Evolutionary conservation across 2,329 filamentous ascomycete genomes (phyloP).

Genomic region (Claviceps africana): DNA sequence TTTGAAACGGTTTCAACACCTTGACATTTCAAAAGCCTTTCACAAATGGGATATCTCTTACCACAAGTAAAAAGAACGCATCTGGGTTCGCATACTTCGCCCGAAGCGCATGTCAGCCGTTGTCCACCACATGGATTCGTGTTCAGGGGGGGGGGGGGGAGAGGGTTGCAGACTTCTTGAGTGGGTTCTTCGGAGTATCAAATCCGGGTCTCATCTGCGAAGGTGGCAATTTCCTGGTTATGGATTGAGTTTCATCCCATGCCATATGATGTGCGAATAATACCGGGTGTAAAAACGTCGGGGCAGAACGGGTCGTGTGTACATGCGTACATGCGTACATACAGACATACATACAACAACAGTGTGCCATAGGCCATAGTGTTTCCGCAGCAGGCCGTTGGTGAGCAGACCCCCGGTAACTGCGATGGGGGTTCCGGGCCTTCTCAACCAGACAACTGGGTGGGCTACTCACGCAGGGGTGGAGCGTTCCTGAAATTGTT

Average conservation of each 20-base stretch:
- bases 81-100: no score
- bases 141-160: no score
- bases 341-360: no score
- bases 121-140: no score
- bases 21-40: no score
- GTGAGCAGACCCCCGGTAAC: background rate
- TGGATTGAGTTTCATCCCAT: background rate
- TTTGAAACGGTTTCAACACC: no score
- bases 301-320: background rate
- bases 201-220: background rate
- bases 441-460: background rate
- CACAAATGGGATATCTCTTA: no score
- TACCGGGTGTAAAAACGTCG: background rate
- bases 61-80: no score
- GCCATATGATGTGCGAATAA: background rate
- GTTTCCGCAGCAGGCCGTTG: background rate
- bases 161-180: no score
- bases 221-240: background rate
- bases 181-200: background rate
- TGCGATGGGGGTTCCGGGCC: background rate
- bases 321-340: no score
- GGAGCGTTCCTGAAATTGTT: background rate
- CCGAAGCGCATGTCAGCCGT: no score
- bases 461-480: background rate
- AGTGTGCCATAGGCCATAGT: background rate